A percentile compares a stretch with the other conserved stretches of the same genome.
These are phyloP conservation scores for Suillus placidus DNA, from an alignment of 768 basidiomycete genomes.

Conservation along the genomic window DNA sequence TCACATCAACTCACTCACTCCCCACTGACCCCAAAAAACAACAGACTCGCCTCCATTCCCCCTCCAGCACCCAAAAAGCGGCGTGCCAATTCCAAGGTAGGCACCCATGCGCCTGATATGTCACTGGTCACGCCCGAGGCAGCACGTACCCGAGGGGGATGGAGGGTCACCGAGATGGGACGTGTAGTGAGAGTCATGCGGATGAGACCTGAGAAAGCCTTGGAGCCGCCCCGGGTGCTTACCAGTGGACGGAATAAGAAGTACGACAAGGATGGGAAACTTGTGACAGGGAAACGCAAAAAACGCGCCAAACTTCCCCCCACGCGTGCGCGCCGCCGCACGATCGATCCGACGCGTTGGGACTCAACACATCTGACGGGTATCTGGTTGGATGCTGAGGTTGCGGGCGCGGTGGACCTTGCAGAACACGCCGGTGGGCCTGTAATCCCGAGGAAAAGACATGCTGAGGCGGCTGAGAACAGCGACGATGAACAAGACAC, in stretches of 20 bases:
- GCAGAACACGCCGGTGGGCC: not conserved
- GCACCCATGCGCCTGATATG: conserved; percentile 62
- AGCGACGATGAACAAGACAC: conserved; percentile 8
- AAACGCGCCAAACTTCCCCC: conserved; percentile 53
- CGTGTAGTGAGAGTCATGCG: conserved; percentile 66
- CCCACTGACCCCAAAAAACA: not conserved
- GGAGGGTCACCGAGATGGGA: conserved; percentile 70
- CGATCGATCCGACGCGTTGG: conserved; percentile 75
- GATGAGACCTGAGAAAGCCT: conserved; percentile 69
- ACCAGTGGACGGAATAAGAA: conserved; percentile 14
- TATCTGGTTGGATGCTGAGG: conserved; percentile 55
- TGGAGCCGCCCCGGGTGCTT: conserved; percentile 35
- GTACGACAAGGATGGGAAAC: conserved; percentile 19
- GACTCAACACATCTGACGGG: conserved; percentile 73
- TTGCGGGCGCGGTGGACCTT: not conserved
- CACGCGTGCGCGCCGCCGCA: conserved; percentile 58
- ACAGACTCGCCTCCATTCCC: conserved; percentile 18
- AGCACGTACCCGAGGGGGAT: conserved; percentile 53
- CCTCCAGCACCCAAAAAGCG: conserved; percentile 43
- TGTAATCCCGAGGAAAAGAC: not conserved
- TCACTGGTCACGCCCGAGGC: conserved; percentile 62
- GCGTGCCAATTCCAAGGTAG: conserved; percentile 41
- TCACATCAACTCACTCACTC: not conserved
- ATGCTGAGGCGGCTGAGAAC: not conserved
- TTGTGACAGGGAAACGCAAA: conserved; percentile 41